These are phyloP conservation scores for Astrothelium macrocarpum DNA, from an alignment of 495 filamentous ascomycete genomes.

Conservation along the genomic window DNA sequence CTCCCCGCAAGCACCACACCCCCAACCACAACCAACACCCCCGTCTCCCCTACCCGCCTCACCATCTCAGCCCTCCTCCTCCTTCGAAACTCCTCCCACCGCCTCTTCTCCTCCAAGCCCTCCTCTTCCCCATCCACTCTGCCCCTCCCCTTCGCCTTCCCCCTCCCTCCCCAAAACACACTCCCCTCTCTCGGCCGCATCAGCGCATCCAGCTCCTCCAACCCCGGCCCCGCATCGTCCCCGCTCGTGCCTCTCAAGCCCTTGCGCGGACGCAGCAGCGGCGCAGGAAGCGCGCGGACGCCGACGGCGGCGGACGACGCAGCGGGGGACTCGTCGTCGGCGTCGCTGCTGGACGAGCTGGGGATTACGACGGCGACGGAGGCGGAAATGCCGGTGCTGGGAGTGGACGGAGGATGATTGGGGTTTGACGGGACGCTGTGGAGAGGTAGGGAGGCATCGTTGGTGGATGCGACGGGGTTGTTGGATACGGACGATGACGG, in stretches of 20 bases:
- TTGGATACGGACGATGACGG: neutral
- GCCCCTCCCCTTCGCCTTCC: neutral
- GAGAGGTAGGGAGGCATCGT: neutral
- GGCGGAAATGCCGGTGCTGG: neutral
- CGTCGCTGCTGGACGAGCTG: constrained; percentile 85
- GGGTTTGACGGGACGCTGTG: neutral
- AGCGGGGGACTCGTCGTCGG: constrained; percentile 88
- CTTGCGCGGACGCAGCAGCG: constrained; percentile 59
- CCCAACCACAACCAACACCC: constrained; percentile 23
- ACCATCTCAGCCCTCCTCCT: constrained; percentile 28
- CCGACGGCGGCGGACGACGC: constrained; percentile 45
- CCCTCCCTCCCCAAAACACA: constrained; percentile 7
- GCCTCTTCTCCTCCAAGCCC: neutral
- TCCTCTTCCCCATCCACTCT: constrained; percentile 8
- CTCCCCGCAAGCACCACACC: constrained; percentile 22
- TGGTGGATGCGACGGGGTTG: neutral
- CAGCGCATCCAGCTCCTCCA: constrained; percentile 29
- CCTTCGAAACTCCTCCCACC: constrained; percentile 23
- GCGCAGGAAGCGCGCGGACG: constrained; percentile 71
- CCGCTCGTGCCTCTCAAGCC: constrained; percentile 44
- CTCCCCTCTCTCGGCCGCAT: constrained; percentile 42
- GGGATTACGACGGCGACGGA: constrained; percentile 19
- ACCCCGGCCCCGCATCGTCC: constrained; percentile 16
- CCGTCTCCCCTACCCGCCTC: constrained; percentile 27
- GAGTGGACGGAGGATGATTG: neutral